Conservation (phyloP, 306 rosid species). For the Notholithocarpus densiflorus region DNA sequence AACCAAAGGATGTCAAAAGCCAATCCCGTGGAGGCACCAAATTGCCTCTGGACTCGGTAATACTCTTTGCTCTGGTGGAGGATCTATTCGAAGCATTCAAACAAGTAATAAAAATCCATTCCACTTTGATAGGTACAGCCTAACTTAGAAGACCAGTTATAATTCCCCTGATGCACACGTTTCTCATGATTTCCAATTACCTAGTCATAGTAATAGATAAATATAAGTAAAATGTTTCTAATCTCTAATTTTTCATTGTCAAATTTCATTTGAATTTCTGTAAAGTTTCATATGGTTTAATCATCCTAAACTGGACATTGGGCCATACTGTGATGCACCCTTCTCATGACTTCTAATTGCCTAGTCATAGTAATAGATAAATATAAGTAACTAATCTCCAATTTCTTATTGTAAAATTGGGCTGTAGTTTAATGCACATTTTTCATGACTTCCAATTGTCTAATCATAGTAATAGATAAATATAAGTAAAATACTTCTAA, state of each 20-base stretch:
- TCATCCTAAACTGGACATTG: too few relatives aligned
- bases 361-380: too few relatives aligned
- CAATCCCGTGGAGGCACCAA: neutral
- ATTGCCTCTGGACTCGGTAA: neutral
- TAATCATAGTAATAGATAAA: too few relatives aligned
- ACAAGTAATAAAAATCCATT: neutral
- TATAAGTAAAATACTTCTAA: too few relatives aligned
- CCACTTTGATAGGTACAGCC: neutral
- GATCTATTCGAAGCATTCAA: too few relatives aligned
- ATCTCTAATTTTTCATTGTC: neutral
- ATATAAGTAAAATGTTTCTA: too few relatives aligned
- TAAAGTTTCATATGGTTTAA: too few relatives aligned
- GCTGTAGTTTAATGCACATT: neutral
- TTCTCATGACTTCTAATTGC: too few relatives aligned
- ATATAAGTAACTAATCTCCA: too few relatives aligned
- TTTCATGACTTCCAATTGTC: neutral
- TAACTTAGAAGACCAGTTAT: neutral
- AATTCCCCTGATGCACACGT: neutral
- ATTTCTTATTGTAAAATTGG: neutral
- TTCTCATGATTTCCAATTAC: neutral
- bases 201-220: too few relatives aligned
- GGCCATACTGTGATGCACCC: accelerated
- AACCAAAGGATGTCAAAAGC: neutral
- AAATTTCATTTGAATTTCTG: too few relatives aligned
- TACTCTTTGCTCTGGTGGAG: too few relatives aligned